Conservation (phyloP, 192 early-diverging fungal species). For the Ambispora gerdemannii region DNA sequence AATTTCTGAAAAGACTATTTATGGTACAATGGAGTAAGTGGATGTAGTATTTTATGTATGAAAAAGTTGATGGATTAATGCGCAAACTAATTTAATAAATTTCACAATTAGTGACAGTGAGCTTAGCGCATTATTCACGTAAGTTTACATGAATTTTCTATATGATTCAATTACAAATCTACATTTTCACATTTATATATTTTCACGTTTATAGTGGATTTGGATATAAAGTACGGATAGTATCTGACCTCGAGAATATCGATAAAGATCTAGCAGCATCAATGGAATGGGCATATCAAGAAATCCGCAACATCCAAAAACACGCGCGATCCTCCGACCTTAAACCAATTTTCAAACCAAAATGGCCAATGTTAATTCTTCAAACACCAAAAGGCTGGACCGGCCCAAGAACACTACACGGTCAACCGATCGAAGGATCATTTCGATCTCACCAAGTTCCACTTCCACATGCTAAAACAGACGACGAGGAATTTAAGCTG, state of each 20-base stretch:
- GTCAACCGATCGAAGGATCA: constrained; percentile 39
- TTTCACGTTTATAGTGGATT: constrained; percentile 41
- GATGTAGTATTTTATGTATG: neutral
- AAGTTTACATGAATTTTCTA: constrained; percentile 20
- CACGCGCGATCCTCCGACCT: constrained; percentile 39
- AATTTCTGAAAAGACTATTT: constrained; percentile 43
- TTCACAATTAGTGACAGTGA: neutral
- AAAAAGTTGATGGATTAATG: neutral
- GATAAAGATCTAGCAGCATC: constrained; percentile 45
- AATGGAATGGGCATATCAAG: constrained; percentile 41
- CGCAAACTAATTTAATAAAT: neutral
- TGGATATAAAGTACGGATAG: constrained; percentile 45
- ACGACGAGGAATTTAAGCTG: constrained; percentile 36
- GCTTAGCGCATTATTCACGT: neutral
- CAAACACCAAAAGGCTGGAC: constrained; percentile 49
- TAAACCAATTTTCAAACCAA: constrained; percentile 40
- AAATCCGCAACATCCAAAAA: constrained; percentile 41
- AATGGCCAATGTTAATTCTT: constrained; percentile 46
- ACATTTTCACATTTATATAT: too few species aligned
- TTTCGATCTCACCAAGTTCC: constrained; percentile 46
- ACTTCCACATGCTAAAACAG: constrained; percentile 34
- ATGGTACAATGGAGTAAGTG: constrained; percentile 44
- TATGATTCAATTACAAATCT: too few species aligned
- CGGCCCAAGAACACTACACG: constrained; percentile 40
- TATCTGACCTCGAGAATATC: constrained; percentile 37